Base-by-base conservation (phyloP, 805 yeast genomes). In the Metschnikowia similis region DNA sequence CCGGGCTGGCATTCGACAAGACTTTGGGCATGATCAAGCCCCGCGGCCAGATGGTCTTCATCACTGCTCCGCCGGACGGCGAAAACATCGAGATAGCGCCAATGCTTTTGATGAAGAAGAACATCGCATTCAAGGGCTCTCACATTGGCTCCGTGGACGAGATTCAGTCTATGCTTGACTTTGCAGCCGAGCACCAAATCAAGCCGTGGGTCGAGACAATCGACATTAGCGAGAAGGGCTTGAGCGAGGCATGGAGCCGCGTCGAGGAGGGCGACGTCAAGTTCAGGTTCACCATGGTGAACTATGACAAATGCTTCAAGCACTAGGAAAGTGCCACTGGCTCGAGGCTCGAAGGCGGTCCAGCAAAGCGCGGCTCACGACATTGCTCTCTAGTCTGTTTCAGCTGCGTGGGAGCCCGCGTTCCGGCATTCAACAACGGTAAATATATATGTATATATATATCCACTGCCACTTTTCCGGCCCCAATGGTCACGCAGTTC, bases 131-230 rank as follows among this genome's bases (percentile, higher is more conserved):
- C n/a, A 49, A 36, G 29, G 60, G 60, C 1, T 55, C 60, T 8
- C 51, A 48, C 17, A 55, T 56, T 37, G 60, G 60, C 1, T 35
- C 60, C 0, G 50, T 50, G 1, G 52, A 47, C 3, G 60, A 56
- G 29, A 55, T 55, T 28, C 51, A 55, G 34, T 51, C 53, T 45
- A 55, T 56, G 60, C 53, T 55, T 32, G 45, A 56, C n/a, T 55
- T 56, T 48, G 58, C 58, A 11, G 55, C 57, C 16, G 53, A 56
- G 47, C 54, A 53, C 43, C 44, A 55, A 40, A 53, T 56, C 47
- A 51, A 51, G 48, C 60, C 60, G 4, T 53, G 54, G 58, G 57
- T 56, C 2, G 58, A 56, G 51, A 53, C 58, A 9, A 35, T 56
- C 3, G 57, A 56, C 46, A 55, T 56, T 9, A 47, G 50, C 28